A percentile compares a stretch with the other conserved stretches of the same genome.
phyloP scores from a whole-genome alignment of 495 filamentous ascomycete species.

The Podospora anserina region DNA sequence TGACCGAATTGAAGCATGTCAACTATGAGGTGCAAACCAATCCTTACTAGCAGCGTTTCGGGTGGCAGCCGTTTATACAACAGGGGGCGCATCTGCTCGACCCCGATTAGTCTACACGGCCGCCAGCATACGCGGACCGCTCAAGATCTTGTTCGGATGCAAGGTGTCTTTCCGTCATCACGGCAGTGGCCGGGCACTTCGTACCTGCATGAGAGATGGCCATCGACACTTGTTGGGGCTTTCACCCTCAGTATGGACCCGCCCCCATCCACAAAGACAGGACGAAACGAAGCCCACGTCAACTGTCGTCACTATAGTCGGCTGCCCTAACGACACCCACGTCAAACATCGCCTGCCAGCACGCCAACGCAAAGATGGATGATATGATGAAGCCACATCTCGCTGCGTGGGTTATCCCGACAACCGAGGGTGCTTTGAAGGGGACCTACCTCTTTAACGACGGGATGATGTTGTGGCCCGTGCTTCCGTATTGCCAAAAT shows the following conservation, averaged over 20 bases:
- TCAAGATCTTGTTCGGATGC: slow-evolving; percentile 5
- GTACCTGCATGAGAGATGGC: neutral
- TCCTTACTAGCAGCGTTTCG: neutral
- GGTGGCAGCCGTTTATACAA: neutral
- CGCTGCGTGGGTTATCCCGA: slow-evolving; percentile 5
- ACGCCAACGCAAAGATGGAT: neutral
- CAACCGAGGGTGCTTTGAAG: neutral
- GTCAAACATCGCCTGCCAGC: neutral
- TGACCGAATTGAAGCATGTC: neutral
- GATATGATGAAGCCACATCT: neutral
- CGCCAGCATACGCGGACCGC: slow-evolving; percentile 11
- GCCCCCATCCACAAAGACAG: neutral
- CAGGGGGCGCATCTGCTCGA: slow-evolving; percentile 2
- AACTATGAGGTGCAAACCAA: neutral
- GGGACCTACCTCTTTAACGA: neutral
- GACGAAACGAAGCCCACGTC: neutral
- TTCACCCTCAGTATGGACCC: neutral
- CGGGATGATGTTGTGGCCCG: neutral
- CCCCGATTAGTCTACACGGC: slow-evolving; percentile 14
- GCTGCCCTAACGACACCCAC: neutral
- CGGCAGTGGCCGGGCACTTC: neutral
- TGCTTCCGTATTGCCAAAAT: slow-evolving; percentile 3
- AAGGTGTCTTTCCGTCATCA: slow-evolving; percentile 5
- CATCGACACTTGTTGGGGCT: neutral
- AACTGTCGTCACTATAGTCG: neutral